Conservation (phyloP, 768 basidiomycete species). For the Lactarius indigo region DNA sequence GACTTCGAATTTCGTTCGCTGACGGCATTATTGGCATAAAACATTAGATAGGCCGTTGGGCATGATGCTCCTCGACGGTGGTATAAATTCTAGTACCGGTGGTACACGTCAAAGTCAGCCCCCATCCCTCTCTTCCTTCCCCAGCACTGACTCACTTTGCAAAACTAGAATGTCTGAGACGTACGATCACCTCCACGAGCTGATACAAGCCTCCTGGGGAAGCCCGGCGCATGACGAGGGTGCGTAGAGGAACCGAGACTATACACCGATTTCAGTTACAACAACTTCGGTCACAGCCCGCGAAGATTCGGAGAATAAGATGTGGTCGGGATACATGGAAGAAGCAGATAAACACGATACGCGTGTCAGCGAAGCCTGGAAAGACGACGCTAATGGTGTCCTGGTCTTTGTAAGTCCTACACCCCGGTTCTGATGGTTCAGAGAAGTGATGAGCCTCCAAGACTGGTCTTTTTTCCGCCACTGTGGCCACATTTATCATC, state of each 20-base stretch:
- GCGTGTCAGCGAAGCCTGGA: background rate
- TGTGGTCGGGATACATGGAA: conserved; percentile 16
- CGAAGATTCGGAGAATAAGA: conserved; percentile 3
- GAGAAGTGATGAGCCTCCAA: background rate
- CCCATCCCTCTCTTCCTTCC: background rate
- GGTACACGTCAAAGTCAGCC: background rate
- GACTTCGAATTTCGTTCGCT: background rate
- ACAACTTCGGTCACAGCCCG: background rate
- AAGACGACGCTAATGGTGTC: conserved; percentile 12
- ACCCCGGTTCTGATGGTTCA: too few species aligned
- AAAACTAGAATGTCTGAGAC: background rate
- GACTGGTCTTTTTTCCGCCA: conserved; percentile 29
- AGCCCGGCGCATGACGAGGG: background rate
- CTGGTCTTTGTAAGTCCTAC: conserved; percentile 19
- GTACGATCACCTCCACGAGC: background rate
- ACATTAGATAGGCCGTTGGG: background rate
- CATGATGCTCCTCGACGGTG: background rate
- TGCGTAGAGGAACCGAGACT: background rate
- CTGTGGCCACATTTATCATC: conserved; percentile 25
- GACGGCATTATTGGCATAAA: background rate
- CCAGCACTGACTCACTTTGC: background rate
- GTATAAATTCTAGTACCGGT: background rate
- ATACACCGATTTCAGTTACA: background rate
- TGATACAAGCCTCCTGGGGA: background rate
- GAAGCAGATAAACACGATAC: conserved; percentile 13